Base-by-base conservation (phyloP, 2,329 filamentous ascomycete genomes). In the Neofusicoccum kwambonambiense region DNA sequence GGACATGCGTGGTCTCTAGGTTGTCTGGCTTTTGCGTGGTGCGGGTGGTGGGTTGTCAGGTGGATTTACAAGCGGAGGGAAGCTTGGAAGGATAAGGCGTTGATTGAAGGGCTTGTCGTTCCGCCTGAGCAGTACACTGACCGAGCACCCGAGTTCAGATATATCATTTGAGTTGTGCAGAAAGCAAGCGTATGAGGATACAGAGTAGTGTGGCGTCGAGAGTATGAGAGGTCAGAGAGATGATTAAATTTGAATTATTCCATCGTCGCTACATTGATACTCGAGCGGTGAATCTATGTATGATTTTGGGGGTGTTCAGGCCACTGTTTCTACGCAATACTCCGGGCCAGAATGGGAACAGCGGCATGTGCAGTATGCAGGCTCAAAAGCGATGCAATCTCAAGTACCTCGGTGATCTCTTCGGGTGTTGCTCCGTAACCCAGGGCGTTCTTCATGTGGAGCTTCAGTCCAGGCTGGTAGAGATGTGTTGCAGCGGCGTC, bases 391-490 rank as follows among this genome's bases (percentile, higher is more conserved):
- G 71, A 71, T 4, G 81, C 78, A 68, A 84, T 72, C 68, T 84
- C 80, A 62, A 83, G 68, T 0, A 83, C 79, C 68, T 83, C 81
- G 72, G 82, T 74, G 52, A 84, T 80, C 71, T 83, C 79, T 47
- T 82, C 77, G 4, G 77, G 74, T 1, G 77, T 80, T 0, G 78
- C 81, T 0, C 81, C 82, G 65, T 79, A 80, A 12, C 76, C 73
- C 4, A 83, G 69, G 27, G 80, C 81, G 67, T 83, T 83, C 64
- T 75, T 76, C 75, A 83, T 82, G 68, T 83, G 81, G 31, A 82
- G 67, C 65, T 82, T 83, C 50, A 82, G 68, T 0, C 81, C 82
- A 0, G 79, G 78, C 5, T 75, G 71, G 62, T 82, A 83, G 19
- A 83, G 73, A 69, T 83, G 82, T 13, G 81, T 84, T 6, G 79